These are phyloP conservation scores for Lepidium aucheri DNA, from an alignment of 345 rosid genomes.

Conservation along the genomic window DNA sequence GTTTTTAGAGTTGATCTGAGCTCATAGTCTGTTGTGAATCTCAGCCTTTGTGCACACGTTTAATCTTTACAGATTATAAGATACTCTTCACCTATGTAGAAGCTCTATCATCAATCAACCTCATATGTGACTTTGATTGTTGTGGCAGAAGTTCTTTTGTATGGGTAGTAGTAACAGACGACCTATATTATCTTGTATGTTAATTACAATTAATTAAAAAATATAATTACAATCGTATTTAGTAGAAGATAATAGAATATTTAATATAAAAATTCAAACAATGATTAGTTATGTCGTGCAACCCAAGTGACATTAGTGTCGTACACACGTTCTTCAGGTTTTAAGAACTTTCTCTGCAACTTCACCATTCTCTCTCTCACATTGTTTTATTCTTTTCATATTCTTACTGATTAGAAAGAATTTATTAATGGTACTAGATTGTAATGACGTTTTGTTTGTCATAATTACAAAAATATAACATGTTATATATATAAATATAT, in stretches of 20 bases:
- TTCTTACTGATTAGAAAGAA: background rate
- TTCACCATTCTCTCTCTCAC: conserved; percentile 3
- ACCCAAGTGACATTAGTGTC: conserved; percentile 18
- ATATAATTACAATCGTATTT: background rate
- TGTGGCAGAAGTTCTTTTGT: background rate
- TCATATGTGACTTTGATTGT: background rate
- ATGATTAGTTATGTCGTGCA: conserved; percentile 24
- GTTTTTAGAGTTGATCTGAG: background rate
- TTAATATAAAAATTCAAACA: background rate
- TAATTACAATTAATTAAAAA: background rate
- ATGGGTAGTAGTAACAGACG: background rate
- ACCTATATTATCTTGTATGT: background rate
- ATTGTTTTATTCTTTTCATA: background rate
- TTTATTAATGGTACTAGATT: background rate
- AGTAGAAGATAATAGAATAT: background rate
- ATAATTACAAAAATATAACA: background rate
- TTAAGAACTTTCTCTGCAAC: conserved; percentile 9
- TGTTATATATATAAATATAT: too few relatives aligned
- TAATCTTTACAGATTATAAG: background rate
- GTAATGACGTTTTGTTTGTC: background rate
- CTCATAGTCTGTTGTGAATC: background rate
- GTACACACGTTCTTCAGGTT: conserved; percentile 24
- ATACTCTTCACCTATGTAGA: background rate
- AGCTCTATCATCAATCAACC: background rate
- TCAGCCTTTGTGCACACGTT: background rate